phyloP scores from a whole-genome alignment of 108 stramenopile species.

The Bacterosira constricta region DNA sequence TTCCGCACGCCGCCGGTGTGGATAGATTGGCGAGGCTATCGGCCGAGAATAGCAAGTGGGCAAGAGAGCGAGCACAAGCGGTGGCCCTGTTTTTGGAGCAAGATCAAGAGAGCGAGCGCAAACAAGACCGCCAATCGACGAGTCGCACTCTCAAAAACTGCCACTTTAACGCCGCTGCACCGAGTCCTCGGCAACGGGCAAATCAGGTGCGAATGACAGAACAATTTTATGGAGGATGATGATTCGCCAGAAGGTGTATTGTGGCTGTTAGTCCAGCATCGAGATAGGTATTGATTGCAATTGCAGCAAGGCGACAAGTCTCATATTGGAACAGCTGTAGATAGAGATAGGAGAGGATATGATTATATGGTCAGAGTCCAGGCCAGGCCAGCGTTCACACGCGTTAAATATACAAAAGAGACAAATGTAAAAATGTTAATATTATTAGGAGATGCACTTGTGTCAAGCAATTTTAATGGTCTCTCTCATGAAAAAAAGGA shows the following conservation, averaged over 20 bases:
- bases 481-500: no score
- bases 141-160: no score
- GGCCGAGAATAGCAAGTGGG: slow-evolving; percentile 3
- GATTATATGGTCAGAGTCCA: no score
- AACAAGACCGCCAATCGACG: neutral
- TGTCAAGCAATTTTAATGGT: no score
- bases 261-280: neutral
- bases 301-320: neutral
- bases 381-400: no score
- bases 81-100: slow-evolving; percentile 9
- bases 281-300: neutral
- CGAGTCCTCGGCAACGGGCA: neutral
- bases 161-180: neutral
- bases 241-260: no score
- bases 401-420: no score
- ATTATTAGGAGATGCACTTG: no score
- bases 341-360: no score
- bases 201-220: neutral
- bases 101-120: neutral
- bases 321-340: neutral
- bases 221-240: no score
- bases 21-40: slow-evolving; percentile 15
- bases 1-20: neutral
- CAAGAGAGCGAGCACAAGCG: slow-evolving; percentile 1
- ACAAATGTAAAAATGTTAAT: no score